These are phyloP conservation scores for Solanum dulcamara DNA, from an alignment of 257 asterid genomes.

Conservation along the genomic window DNA sequence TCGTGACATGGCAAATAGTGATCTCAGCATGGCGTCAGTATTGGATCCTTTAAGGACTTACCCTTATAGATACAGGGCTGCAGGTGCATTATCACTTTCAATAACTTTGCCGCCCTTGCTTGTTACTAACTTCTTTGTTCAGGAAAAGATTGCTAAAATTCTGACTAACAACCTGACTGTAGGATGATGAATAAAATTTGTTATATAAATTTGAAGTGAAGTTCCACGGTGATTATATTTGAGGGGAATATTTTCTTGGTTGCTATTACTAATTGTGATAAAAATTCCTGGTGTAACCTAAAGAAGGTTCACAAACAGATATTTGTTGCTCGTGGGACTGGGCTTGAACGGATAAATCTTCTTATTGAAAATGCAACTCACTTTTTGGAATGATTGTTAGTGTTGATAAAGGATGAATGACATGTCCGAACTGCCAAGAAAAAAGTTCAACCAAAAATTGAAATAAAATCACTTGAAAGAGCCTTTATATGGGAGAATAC, in stretches of 20 bases:
- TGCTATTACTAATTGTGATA: neutral
- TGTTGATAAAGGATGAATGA: neutral
- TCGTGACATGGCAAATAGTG: constrained; percentile 36
- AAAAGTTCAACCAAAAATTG: neutral
- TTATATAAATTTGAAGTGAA: neutral
- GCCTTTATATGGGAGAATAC: neutral
- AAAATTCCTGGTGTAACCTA: neutral
- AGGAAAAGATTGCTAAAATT: neutral
- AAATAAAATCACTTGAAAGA: neutral
- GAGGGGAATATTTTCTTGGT: neutral
- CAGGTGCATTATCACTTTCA: constrained; percentile 19
- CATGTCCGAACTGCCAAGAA: neutral
- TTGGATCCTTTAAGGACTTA: constrained; percentile 39
- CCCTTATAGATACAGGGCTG: constrained; percentile 43
- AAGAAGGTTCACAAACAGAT: neutral
- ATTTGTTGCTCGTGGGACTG: neutral
- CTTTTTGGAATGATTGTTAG: neutral
- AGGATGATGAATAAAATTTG: neutral
- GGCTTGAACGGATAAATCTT: neutral
- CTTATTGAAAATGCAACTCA: neutral
- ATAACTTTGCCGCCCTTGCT: neutral
- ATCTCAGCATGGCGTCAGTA: constrained; percentile 33
- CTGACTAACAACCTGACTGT: neutral
- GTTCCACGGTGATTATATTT: neutral
- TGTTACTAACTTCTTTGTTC: neutral